These are phyloP conservation scores for Heterococcus sp. DNA, from an alignment of 108 stramenopile species.

Conservation along the genomic window DNA sequence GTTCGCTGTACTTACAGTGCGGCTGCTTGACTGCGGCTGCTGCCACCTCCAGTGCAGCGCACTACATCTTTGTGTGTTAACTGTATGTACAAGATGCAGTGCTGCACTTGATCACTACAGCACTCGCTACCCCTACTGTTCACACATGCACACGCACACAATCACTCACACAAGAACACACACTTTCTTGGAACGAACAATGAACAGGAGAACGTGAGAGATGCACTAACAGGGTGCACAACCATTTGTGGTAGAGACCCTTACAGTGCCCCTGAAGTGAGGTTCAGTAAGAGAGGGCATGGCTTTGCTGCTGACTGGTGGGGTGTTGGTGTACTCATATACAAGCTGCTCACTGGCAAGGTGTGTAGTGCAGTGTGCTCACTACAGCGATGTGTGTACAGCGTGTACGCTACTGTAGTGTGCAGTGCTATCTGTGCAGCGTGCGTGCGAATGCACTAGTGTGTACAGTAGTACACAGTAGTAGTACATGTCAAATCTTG, in stretches of 20 bases:
- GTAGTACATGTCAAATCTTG: too few relatives aligned
- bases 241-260: neutral
- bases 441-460: too few relatives aligned
- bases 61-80: too few relatives aligned
- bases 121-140: neutral
- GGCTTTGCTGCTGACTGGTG: neutral
- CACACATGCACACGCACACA: neutral
- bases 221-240: neutral
- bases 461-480: too few relatives aligned
- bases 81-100: too few relatives aligned
- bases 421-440: too few relatives aligned
- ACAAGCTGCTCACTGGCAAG: neutral
- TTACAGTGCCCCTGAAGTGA: neutral
- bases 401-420: neutral
- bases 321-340: neutral
- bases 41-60: neutral
- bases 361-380: too few relatives aligned
- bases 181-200: neutral
- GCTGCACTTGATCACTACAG: too few relatives aligned
- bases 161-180: neutral
- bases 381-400: neutral
- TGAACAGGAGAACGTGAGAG: neutral
- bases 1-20: neutral
- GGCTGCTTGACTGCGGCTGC: neutral
- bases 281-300: neutral